Percentiles rank a stretch among this genome's conserved stretches.
Conservation (phyloP, 352 stramenopile genomes). For the Albugo laibachii region DNA sequence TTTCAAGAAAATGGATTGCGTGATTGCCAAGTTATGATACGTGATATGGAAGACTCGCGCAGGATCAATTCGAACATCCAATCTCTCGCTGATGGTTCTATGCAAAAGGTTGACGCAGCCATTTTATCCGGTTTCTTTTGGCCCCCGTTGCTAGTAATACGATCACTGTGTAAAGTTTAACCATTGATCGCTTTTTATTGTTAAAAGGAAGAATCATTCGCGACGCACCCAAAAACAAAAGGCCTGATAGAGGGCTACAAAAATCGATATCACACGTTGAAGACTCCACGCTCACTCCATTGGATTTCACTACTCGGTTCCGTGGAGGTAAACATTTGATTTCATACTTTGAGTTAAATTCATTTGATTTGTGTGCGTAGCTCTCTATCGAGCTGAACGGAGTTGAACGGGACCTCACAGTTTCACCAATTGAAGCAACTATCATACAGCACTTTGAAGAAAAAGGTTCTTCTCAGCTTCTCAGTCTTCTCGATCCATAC, state of each 20-base stretch:
- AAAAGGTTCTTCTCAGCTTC: constrained; percentile 20
- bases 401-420: constrained; percentile 65
- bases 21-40: constrained; percentile 96
- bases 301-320: constrained; percentile 89
- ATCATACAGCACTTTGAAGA: constrained; percentile 92
- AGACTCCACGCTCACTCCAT: constrained; percentile 84
- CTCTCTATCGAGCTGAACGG: constrained; percentile 82
- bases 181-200: no score
- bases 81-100: constrained; percentile 13
- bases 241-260: constrained; percentile 75
- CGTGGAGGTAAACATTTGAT: constrained; percentile 30
- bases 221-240: constrained; percentile 70
- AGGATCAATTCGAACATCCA: constrained; percentile 82
- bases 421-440: constrained; percentile 85
- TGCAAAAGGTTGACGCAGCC: constrained; percentile 61
- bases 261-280: constrained; percentile 82
- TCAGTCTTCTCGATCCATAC: background rate
- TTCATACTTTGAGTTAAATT: background rate
- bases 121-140: constrained; percentile 97
- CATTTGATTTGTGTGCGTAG: constrained; percentile 4
- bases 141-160: constrained; percentile 52
- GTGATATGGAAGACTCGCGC: constrained; percentile 94
- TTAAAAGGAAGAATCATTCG: constrained; percentile 76
- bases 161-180: no score
- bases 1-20: constrained; percentile 90